Evolutionary conservation across 331 rosid species (phyloP).

Genomic region (Quercus tomentella): DNA sequence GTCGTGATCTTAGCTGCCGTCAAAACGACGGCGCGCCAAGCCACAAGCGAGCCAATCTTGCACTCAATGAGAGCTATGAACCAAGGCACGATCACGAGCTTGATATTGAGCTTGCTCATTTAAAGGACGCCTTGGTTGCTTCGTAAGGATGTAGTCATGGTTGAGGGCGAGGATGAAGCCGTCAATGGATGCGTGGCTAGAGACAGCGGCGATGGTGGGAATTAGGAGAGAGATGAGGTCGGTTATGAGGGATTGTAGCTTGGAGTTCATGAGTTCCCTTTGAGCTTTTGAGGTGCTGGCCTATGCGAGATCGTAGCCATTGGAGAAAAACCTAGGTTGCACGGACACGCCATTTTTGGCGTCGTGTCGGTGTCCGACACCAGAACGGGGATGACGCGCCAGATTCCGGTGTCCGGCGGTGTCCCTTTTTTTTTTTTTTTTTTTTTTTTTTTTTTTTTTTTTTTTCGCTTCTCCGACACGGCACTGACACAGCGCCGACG

Average conservation of each 20-base stretch:
- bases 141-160: slow-evolving; percentile 61
- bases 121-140: slow-evolving; percentile 66
- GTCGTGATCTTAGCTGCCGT: slow-evolving; percentile 61
- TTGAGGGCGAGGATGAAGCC: slow-evolving; percentile 54
- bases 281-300: slow-evolving; percentile 21
- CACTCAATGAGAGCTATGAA: slow-evolving; percentile 38
- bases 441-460: no score
- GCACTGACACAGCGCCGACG: no score
- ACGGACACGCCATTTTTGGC: no score
- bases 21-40: slow-evolving; percentile 46
- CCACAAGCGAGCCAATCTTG: slow-evolving; percentile 42
- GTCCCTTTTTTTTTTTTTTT: no score
- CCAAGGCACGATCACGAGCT: slow-evolving; percentile 46
- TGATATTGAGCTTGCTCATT: slow-evolving; percentile 81
- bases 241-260: slow-evolving; percentile 39
- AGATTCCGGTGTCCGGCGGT: no score
- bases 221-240: slow-evolving; percentile 60
- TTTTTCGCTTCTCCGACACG: no score
- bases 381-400: no score
- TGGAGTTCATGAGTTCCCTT: slow-evolving; percentile 13
- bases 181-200: slow-evolving; percentile 70
- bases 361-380: no score
- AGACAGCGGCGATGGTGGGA: slow-evolving; percentile 70
- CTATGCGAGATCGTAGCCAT: slow-evolving; percentile 72
- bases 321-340: slow-evolving; percentile 89